A percentile compares a stretch with the other conserved stretches of the same genome.
Evolutionary conservation across 495 filamentous ascomycete species (phyloP).

Genomic region (Paragyromitra xinjiangensis): DNA sequence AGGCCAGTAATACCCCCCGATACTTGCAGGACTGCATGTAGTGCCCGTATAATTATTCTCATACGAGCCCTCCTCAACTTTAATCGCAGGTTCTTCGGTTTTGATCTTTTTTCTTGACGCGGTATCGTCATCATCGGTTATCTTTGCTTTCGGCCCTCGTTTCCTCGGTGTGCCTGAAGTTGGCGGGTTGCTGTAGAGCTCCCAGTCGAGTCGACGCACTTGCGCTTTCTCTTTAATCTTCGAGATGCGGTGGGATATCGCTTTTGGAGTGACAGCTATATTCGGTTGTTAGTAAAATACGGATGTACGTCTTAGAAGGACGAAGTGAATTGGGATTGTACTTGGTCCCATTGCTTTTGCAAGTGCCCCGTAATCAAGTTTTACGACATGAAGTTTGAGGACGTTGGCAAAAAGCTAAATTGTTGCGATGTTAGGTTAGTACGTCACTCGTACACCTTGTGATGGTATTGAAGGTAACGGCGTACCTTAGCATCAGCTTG

Average conservation of each 20-base stretch:
- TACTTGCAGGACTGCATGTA: not conserved
- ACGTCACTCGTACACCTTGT: not conserved
- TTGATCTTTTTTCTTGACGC: slow-evolving; percentile 28
- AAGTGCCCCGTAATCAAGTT: slow-evolving; percentile 54
- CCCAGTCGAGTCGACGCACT: slow-evolving; percentile 38
- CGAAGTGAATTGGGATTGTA: slow-evolving; percentile 7
- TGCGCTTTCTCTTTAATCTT: slow-evolving; percentile 57
- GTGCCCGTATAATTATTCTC: not conserved
- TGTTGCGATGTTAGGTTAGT: not conserved
- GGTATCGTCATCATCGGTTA: slow-evolving; percentile 14
- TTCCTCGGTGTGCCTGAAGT: slow-evolving; percentile 21
- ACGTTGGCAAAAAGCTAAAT: slow-evolving; percentile 56
- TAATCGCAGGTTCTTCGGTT: slow-evolving; percentile 7
- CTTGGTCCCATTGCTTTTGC: slow-evolving; percentile 54
- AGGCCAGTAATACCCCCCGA: slow-evolving; percentile 9
- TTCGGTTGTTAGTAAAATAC: slow-evolving; percentile 23
- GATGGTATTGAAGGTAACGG: not conserved
- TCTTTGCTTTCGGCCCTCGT: slow-evolving; percentile 17
- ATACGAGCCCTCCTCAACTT: slow-evolving; percentile 9
- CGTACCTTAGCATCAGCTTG: slow-evolving; percentile 55
- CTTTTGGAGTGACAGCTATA: slow-evolving; percentile 54
- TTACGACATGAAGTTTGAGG: slow-evolving; percentile 56
- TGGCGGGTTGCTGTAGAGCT: slow-evolving; percentile 30
- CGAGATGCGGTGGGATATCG: slow-evolving; percentile 56
- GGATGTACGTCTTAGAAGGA: not conserved